Percentiles rank a stretch among this genome's conserved stretches.
phyloP scores from a whole-genome alignment of 371 early-diverging fungal genomes.

The Phascolomyces articulosus region DNA sequence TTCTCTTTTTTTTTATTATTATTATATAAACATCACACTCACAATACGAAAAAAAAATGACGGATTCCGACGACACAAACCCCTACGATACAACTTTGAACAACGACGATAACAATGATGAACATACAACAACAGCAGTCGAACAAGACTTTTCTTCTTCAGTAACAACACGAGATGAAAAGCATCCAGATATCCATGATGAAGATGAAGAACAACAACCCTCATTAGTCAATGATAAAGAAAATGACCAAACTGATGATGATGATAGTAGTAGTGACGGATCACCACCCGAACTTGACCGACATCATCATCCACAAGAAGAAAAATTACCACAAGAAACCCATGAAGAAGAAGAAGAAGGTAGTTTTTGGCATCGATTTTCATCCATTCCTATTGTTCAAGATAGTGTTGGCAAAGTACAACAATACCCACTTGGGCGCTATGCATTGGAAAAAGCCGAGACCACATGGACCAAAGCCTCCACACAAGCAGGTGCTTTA shows the following conservation, averaged over 20 bases:
- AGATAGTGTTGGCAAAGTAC: slow-evolving; percentile 54
- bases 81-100: not conserved
- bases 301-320: not conserved
- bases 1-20: too few relatives aligned
- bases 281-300: not conserved
- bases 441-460: slow-evolving; percentile 55
- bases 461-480: slow-evolving; percentile 45
- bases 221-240: too few relatives aligned
- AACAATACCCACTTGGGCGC: slow-evolving; percentile 58
- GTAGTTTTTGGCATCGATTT: slow-evolving; percentile 40
- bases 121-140: too few relatives aligned
- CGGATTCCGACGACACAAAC: not conserved
- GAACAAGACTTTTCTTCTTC: too few relatives aligned
- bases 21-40: too few relatives aligned
- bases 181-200: too few relatives aligned
- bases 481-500: slow-evolving; percentile 43
- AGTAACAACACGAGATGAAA: too few relatives aligned
- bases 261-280: too few relatives aligned
- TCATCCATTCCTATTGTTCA: slow-evolving; percentile 63
- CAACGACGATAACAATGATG: not conserved
- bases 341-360: not conserved
- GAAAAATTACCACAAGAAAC: not conserved
- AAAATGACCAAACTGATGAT: too few relatives aligned
- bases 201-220: too few relatives aligned
- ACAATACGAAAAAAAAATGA: too few relatives aligned